These are phyloP conservation scores for Mycena polygramma DNA, from an alignment of 768 basidiomycete species.

Conservation along the genomic window DNA sequence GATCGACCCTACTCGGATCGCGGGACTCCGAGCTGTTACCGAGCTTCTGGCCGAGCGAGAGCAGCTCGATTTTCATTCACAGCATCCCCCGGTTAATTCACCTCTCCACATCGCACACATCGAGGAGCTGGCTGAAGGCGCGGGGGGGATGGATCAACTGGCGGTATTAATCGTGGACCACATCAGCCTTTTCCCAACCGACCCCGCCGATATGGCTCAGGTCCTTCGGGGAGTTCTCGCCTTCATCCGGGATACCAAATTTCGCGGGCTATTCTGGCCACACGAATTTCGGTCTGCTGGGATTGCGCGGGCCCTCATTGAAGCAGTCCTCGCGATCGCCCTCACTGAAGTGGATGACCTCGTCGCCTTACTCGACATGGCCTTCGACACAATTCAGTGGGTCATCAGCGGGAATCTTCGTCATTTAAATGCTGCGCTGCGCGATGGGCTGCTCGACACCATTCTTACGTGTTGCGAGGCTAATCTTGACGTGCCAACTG, in stretches of 20 bases:
- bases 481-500: not conserved
- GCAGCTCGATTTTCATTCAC: conserved; percentile 4
- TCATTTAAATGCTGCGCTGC: conserved; percentile 2
- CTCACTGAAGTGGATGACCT: not conserved
- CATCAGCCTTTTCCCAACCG: conserved; percentile 6
- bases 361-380: conserved; percentile 14
- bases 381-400: conserved; percentile 1
- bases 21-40: conserved; percentile 8
- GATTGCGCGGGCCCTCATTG: conserved; percentile 6
- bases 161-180: conserved; percentile 14
- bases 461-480: conserved; percentile 5
- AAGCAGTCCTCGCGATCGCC: conserved; percentile 6
- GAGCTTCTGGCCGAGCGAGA: conserved; percentile 8
- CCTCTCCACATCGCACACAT: conserved; percentile 13
- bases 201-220: not conserved
- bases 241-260: not conserved
- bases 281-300: conserved; percentile 9
- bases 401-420: not conserved
- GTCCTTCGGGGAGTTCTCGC: not conserved
- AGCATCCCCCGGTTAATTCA: not conserved
- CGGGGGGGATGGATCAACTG: conserved; percentile 8
- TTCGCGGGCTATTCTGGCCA: conserved; percentile 9
- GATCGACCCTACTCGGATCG: conserved; percentile 1
- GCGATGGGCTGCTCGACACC: conserved; percentile 4
- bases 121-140: conserved; percentile 15